Percentiles rank a stretch among this genome's conserved stretches.
These are phyloP conservation scores for Glycine tomentella DNA, from an alignment of 306 rosid species.

Conservation along the genomic window DNA sequence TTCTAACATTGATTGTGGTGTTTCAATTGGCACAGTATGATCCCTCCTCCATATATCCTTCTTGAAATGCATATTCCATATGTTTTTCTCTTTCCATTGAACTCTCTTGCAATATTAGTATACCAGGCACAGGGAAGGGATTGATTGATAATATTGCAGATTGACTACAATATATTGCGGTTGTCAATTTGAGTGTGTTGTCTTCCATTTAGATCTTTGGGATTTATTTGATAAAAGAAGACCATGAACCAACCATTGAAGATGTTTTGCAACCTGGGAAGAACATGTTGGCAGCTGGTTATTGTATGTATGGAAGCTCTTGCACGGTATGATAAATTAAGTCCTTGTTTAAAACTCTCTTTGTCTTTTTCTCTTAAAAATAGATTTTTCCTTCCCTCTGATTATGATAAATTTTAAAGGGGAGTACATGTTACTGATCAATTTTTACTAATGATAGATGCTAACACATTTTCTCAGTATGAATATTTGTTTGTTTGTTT, in stretches of 20 bases:
- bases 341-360: background rate
- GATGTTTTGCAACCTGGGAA: slow-evolving; percentile 89
- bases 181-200: slow-evolving; percentile 49
- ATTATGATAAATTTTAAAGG: background rate
- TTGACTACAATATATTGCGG: slow-evolving; percentile 30
- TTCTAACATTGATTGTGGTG: slow-evolving; percentile 84
- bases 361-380: background rate
- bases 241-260: slow-evolving; percentile 62
- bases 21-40: slow-evolving; percentile 90
- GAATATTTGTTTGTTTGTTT: background rate
- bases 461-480: background rate
- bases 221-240: slow-evolving; percentile 68
- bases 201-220: slow-evolving; percentile 68
- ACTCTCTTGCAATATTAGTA: background rate
- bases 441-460: background rate
- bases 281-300: slow-evolving; percentile 91
- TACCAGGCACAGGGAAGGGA: background rate
- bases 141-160: slow-evolving; percentile 7
- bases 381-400: background rate
- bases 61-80: background rate
- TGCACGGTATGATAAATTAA: slow-evolving; percentile 68
- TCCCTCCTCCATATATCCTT: too few relatives aligned
- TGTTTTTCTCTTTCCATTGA: slow-evolving; percentile 5
- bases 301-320: slow-evolving; percentile 97
- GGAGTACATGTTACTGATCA: background rate